A percentile compares a stretch with the other conserved stretches of the same genome.
These are phyloP conservation scores for Pythium aquatile DNA, from an alignment of 352 stramenopile genomes.

Conservation along the genomic window DNA sequence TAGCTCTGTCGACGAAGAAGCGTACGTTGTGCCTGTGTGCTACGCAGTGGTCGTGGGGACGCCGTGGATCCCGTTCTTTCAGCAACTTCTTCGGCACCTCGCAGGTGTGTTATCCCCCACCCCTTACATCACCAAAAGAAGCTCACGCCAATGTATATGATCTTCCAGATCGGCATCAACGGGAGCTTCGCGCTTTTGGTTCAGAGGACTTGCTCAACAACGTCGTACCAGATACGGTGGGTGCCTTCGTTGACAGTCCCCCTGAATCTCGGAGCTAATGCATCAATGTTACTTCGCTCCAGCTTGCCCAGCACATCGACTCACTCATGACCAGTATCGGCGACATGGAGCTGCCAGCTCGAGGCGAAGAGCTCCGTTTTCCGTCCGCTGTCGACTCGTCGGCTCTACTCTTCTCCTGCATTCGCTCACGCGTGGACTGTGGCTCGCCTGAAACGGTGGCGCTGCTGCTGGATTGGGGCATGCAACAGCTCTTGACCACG, in stretches of 20 bases:
- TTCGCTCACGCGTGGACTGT: constrained; percentile 14
- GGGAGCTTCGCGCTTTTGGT: not conserved
- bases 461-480: constrained; percentile 23
- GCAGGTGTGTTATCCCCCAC: constrained; percentile 12
- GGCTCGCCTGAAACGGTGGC: constrained; percentile 16
- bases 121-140: too few relatives aligned
- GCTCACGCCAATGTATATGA: not conserved
- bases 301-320: constrained; percentile 24
- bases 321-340: constrained; percentile 15
- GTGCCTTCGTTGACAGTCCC: not conserved
- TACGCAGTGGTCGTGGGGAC: constrained; percentile 24
- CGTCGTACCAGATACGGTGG: constrained; percentile 22
- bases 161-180: constrained; percentile 15
- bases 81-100: constrained; percentile 20
- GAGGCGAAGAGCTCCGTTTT: constrained; percentile 10
- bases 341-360: constrained; percentile 1
- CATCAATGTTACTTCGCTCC: not conserved
- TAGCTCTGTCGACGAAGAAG: not conserved
- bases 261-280: not conserved
- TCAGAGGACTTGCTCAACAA: constrained; percentile 9
- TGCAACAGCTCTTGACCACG: constrained; percentile 12
- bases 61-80: constrained; percentile 25
- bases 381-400: not conserved
- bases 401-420: not conserved
- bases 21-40: constrained; percentile 15